Base-by-base conservation (phyloP, 2,329 filamentous ascomycete species). In the Phialocephala sp. region DNA sequence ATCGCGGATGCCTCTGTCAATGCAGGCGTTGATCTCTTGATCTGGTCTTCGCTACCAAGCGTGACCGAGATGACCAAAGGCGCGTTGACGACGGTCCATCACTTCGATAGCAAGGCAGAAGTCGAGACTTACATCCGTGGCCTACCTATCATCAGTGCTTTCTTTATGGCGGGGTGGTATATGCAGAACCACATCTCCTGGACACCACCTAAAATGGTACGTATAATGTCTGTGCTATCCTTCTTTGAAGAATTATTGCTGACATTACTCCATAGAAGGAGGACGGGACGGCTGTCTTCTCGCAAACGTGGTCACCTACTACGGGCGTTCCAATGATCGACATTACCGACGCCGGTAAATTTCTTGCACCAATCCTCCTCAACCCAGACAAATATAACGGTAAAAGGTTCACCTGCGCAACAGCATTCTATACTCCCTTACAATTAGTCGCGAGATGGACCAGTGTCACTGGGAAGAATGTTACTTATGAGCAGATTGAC, bases 371-470 rank as follows among this genome's bases (percentile, higher is more conserved):
- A 8, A 79, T 83, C 32, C 75, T 83, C 0, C 76, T 76, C 0
- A 72, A 84, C 12, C 79, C 80, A 0, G 80, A 80, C 0, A 77
- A 77, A 52, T 80, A 80, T 24, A 74, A 79, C 1, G 81, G 81
- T 15, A 80, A 79, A 66, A 78, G 72, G 2, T 77, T 87, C 39
- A 76, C 78, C 18, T 84, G 78, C 0, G 83, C 83, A 0, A 74
- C 75, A 12, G 76, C 77, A 76, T 66, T 81, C 20, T 68, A 79
- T 64, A 75, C 69, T 9, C 66, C 75, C 4, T 63, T 69, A 1
- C 71, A 80, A 62, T 67, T 78, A 8, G 77, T 67, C 5, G 70
- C 67, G 9, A 72, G 72, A 18, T 70, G 80, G 58, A 70, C 66
- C 1, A 76, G 72, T 59, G 72, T 74, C 2, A 77, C 74, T 6